Evolutionary conservation across 2,329 filamentous ascomycete species (phyloP).

Genomic region (Fusarium citri): DNA sequence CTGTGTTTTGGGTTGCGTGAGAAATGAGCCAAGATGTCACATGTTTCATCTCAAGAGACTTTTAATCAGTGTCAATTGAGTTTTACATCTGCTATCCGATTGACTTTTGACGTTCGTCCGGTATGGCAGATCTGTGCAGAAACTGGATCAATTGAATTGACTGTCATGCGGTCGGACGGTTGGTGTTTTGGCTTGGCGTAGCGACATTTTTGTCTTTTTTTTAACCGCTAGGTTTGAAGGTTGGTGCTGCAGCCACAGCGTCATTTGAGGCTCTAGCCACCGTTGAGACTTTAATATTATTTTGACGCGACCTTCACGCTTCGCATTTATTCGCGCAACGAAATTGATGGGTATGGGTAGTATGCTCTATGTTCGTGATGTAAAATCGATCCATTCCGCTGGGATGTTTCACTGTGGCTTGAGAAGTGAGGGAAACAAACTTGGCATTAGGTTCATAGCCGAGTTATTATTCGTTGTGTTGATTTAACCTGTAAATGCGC

Average conservation of each 20-base stretch:
- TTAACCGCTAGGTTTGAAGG: neutral
- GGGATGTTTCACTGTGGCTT: too few species aligned
- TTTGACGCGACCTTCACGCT: too few species aligned
- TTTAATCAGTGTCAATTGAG: neutral
- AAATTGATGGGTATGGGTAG: too few species aligned
- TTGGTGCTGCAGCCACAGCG: neutral
- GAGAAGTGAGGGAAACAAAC: too few species aligned
- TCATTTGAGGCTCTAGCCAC: neutral
- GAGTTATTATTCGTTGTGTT: too few species aligned
- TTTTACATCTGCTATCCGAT: neutral
- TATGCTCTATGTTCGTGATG: too few species aligned
- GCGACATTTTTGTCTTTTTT: too few species aligned
- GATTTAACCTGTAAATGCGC: too few species aligned
- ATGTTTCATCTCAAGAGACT: constrained; percentile 16
- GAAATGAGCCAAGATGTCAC: constrained; percentile 20
- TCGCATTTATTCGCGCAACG: too few species aligned
- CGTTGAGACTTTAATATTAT: neutral
- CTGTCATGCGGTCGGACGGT: neutral
- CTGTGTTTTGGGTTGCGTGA: constrained; percentile 9
- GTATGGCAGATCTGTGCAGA: neutral
- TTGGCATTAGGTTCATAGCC: too few species aligned
- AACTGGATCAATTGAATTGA: too few species aligned
- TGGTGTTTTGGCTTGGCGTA: neutral
- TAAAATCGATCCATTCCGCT: too few species aligned
- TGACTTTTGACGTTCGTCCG: neutral